Evolutionary conservation across 2,329 filamentous ascomycete genomes (phyloP), one percentile per base, ranked within the genome.

Genomic region (Trichoderma pleuroti): DNA sequence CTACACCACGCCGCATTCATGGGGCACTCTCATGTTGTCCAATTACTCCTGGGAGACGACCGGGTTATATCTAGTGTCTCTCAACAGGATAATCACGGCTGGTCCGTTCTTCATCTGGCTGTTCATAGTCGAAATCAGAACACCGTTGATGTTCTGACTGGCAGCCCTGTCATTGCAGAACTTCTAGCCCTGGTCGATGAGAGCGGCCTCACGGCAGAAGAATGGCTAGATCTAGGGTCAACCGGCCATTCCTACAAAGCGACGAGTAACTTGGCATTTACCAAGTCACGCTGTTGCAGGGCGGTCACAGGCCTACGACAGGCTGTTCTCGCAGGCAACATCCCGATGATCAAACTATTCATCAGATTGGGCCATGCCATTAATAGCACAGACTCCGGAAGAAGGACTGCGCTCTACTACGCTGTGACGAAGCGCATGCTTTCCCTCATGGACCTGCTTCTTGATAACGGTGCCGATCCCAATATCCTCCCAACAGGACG

Each of bases 51-150:
- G 9, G 16, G 11, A 39, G 21, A 65, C 16, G 63, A 21, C 21
- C 46, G 32, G 5, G 63, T 56, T 10, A 65, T 21, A 56, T 65
- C 63, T 3, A 56, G 16, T n/a, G 63, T 4, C 5, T 39, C 46
- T 26, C 63, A 65, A 49, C 63, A 65, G 49, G 63, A 65, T 56
- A 65, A 65, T 16, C 63, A 65, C 39, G 63, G 63, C 63, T 65
- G 63, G 63, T 65, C 63, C 21, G 63, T 39, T 56, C 63, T 65
- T 28, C 63, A 65, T 14, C 46, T 65, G 32, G 63, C 63, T 21
- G 26, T 56, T 6, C 63, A 65, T 7, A 65, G 32, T 30, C 63
- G 63, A 56, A 49, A 65, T 16, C 21, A 56, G 14, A 49, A 46
- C 56, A 56, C 63, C 28, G 14, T 65, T 21, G 3, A 39, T 10